These are phyloP conservation scores for Botrytis sinoallii DNA, from an alignment of 2,329 filamentous ascomycete genomes.

Conservation along the genomic window DNA sequence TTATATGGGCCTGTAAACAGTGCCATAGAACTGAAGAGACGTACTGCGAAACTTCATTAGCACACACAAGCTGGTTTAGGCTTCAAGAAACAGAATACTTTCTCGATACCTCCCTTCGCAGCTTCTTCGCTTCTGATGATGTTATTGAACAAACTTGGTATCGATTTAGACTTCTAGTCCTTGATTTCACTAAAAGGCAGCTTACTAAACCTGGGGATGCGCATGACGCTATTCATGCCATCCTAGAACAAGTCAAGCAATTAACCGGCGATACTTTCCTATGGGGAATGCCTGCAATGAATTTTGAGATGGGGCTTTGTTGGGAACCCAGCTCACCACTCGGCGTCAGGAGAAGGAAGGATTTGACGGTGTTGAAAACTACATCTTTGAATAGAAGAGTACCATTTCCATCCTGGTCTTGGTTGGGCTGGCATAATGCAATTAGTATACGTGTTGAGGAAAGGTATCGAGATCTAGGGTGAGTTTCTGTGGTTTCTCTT, in stretches of 20 bases:
- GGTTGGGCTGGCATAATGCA: background rate
- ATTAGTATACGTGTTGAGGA: background rate
- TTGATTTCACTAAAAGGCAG: background rate
- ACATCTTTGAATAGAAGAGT: background rate
- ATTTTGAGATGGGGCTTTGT: conserved; percentile 3
- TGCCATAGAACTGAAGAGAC: conserved; percentile 6
- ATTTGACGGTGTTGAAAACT: background rate
- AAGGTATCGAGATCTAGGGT: background rate
- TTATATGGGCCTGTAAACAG: conserved; percentile 33
- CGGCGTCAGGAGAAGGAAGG: background rate
- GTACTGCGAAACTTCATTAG: background rate
- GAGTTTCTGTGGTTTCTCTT: background rate
- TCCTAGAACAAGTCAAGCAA: background rate
- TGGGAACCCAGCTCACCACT: background rate
- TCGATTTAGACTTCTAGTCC: background rate
- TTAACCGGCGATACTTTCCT: background rate
- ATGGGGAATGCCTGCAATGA: background rate
- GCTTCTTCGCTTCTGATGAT: background rate
- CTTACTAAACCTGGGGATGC: background rate
- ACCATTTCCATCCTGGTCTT: conserved; percentile 4
- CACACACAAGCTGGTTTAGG: background rate
- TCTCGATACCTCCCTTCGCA: background rate
- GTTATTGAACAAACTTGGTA: background rate
- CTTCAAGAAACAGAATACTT: background rate
- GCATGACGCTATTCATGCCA: background rate